These are phyloP conservation scores for Dioscorea cayenensis DNA, from an alignment of 116 monocot genomes.

Conservation along the genomic window DNA sequence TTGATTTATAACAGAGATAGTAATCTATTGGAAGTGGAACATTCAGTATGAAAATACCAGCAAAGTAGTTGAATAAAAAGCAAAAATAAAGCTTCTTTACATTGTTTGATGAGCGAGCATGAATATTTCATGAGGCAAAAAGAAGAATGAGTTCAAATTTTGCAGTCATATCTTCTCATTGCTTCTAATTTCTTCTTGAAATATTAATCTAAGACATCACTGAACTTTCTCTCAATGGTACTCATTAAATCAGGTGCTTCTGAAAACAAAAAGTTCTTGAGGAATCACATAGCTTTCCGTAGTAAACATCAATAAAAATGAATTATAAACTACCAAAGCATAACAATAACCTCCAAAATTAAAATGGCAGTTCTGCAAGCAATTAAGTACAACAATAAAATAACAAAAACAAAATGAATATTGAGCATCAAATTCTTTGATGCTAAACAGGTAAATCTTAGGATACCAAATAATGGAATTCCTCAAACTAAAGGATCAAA, in stretches of 20 bases:
- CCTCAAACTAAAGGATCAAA: no score
- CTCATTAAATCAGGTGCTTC: slow-evolving; percentile 17
- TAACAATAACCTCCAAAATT: no score
- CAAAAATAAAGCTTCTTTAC: no score
- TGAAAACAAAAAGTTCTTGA: background rate
- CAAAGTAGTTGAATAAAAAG: no score
- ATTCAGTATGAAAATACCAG: no score
- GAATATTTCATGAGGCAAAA: background rate
- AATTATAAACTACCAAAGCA: background rate
- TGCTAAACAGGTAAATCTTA: background rate
- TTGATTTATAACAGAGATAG: no score
- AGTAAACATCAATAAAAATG: background rate
- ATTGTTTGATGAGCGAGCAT: no score
- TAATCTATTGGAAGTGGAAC: no score
- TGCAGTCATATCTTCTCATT: slow-evolving; percentile 28
- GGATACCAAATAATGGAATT: background rate
- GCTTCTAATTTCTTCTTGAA: slow-evolving; percentile 42
- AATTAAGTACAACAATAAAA: no score
- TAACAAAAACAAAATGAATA: no score
- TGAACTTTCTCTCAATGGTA: slow-evolving; percentile 9
- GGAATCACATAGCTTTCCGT: background rate
- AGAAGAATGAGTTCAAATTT: background rate
- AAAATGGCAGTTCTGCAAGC: no score
- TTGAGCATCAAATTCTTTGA: background rate
- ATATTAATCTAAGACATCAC: slow-evolving; percentile 24